Evolutionary conservation across 2,329 filamentous ascomycete genomes (phyloP).

Genomic region (Penicillium occitanis): DNA sequence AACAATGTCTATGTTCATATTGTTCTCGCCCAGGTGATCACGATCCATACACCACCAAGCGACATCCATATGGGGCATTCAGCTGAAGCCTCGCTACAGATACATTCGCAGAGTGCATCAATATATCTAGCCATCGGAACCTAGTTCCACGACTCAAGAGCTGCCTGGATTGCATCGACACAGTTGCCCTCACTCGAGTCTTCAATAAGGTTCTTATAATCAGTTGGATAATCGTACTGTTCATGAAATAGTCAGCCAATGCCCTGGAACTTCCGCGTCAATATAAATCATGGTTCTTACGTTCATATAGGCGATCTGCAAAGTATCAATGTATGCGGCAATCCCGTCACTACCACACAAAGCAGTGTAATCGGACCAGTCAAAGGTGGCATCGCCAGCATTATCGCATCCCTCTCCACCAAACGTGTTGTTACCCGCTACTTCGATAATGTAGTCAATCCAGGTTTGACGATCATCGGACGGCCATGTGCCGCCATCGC

Average conservation of each 20-base stretch:
- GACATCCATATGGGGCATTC: no score
- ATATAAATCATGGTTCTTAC: neutral
- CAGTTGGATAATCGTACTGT: conserved; percentile 1
- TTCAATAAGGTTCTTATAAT: neutral
- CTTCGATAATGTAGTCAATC: conserved; percentile 15
- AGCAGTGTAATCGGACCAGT: conserved; percentile 13
- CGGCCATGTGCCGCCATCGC: conserved; percentile 16
- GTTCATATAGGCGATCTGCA: conserved; percentile 17
- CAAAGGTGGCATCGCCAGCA: conserved; percentile 14
- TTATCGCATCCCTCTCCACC: conserved; percentile 16
- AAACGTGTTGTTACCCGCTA: conserved; percentile 16
- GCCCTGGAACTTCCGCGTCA: neutral
- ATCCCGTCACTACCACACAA: conserved; percentile 16
- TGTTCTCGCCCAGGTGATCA: no score
- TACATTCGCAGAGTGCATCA: no score
- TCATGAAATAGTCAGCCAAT: neutral
- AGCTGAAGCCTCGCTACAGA: no score
- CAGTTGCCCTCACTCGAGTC: neutral
- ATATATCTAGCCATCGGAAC: no score
- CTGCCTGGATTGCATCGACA: neutral
- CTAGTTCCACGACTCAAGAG: neutral
- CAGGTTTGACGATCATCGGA: neutral
- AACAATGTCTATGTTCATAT: no score
- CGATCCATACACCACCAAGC: no score
- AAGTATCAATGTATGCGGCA: conserved; percentile 12